Evolutionary conservation across 768 basidiomycete genomes (phyloP).

Genomic region (Collybiopsis confluens): DNA sequence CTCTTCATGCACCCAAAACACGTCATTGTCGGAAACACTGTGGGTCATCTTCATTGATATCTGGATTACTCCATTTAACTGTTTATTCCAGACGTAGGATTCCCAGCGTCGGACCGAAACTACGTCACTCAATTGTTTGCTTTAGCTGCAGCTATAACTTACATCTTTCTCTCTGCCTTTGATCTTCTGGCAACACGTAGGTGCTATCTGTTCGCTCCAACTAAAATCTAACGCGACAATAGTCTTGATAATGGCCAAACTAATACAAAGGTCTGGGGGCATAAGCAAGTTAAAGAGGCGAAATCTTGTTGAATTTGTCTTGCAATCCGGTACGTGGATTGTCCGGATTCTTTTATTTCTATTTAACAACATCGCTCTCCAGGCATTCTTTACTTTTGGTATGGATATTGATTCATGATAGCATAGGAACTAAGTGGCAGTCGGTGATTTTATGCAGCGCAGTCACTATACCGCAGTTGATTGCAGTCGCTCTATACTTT

Average conservation of each 20-base stretch:
- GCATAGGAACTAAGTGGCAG: neutral
- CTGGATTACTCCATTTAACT: too few relatives aligned
- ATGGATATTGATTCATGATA: neutral
- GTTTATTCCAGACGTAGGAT: too few relatives aligned
- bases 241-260: neutral
- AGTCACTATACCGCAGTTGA: neutral
- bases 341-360: neutral
- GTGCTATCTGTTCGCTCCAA: too few relatives aligned
- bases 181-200: neutral
- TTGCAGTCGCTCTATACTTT: neutral
- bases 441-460: neutral
- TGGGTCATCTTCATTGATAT: neutral
- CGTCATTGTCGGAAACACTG: neutral
- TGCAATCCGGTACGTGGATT: neutral
- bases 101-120: too few relatives aligned
- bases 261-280: neutral
- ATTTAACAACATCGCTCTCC: neutral
- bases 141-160: neutral
- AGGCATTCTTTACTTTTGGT: neutral
- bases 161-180: neutral
- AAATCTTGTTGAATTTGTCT: neutral
- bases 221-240: neutral
- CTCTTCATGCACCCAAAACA: neutral
- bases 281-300: neutral
- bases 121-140: too few relatives aligned